Percentiles rank a stretch among this genome's conserved stretches.
phyloP scores from a whole-genome alignment of 805 yeast species.

The Suhomyces kilbournensis region DNA sequence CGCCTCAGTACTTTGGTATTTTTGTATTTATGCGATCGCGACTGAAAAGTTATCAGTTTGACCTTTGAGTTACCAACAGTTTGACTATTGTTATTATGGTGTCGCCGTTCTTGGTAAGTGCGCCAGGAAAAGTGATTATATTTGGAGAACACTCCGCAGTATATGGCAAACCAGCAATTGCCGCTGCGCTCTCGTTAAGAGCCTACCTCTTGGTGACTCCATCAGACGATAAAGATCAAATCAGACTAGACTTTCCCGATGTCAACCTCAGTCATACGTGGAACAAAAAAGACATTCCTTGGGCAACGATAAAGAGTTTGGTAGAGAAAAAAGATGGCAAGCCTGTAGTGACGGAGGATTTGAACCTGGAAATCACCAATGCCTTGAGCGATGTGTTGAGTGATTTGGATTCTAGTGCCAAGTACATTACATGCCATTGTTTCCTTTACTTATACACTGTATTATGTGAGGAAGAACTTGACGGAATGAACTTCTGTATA shows the following conservation, averaged over 20 bases:
- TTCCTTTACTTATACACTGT: constrained; percentile 74
- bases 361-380: constrained; percentile 57
- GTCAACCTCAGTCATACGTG: constrained; percentile 65
- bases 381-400: constrained; percentile 45
- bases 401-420: constrained; percentile 52
- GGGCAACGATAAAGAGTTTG: constrained; percentile 38
- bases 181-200: constrained; percentile 86
- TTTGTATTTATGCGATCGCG: not conserved
- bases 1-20: not conserved
- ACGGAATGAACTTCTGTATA: constrained; percentile 59
- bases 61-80: not conserved
- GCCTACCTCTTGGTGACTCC: constrained; percentile 71
- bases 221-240: constrained; percentile 36
- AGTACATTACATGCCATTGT: constrained; percentile 75
- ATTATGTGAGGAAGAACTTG: constrained; percentile 46
- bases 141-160: constrained; percentile 98
- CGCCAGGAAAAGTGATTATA: constrained; percentile 94
- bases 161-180: constrained; percentile 89
- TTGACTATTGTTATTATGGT: not conserved
- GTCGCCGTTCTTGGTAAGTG: constrained; percentile 71
- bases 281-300: constrained; percentile 61
- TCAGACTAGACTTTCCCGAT: constrained; percentile 79
- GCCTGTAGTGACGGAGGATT: constrained; percentile 46
- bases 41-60: not conserved
- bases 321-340: constrained; percentile 16